These are phyloP conservation scores for Phaeotremella fagi DNA, from an alignment of 768 basidiomycete genomes.

Conservation along the genomic window DNA sequence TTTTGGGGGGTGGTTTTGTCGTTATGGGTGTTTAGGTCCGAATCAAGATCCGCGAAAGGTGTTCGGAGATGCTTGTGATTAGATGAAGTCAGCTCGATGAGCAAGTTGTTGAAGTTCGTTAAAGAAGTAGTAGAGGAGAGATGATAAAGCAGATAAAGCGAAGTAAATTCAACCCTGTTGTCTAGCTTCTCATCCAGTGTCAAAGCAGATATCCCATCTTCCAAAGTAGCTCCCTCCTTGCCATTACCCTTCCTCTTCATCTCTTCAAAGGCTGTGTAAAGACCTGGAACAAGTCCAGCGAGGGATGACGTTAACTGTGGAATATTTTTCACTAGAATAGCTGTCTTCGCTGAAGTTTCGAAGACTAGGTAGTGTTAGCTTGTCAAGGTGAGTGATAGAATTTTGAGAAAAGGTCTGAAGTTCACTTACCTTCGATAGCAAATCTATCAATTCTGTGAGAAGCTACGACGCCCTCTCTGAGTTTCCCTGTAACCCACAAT, in stretches of 20 bases:
- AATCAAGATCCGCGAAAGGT: constrained; percentile 8
- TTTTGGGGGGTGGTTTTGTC: background rate
- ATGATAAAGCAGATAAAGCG: constrained; percentile 28
- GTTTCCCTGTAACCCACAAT: constrained; percentile 26
- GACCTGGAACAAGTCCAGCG: constrained; percentile 36
- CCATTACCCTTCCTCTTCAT: background rate
- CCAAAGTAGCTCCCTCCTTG: background rate
- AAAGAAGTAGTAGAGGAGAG: constrained; percentile 13
- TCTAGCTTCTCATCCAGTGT: constrained; percentile 1
- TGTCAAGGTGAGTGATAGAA: background rate
- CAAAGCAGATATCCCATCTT: background rate
- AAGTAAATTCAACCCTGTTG: constrained; percentile 15
- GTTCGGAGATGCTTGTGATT: background rate
- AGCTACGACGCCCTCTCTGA: constrained; percentile 45
- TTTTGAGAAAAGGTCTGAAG: too few species aligned
- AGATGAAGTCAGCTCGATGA: constrained; percentile 10
- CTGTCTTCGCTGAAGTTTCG: constrained; percentile 33
- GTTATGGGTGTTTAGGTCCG: background rate
- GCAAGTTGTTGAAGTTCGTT: constrained; percentile 7
- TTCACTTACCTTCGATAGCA: constrained; percentile 44
- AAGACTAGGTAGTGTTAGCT: constrained; percentile 29
- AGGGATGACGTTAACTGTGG: constrained; percentile 39
- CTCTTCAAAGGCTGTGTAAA: constrained; percentile 23
- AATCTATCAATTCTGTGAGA: constrained; percentile 40
- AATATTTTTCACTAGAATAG: constrained; percentile 31